phyloP scores from a whole-genome alignment of 352 stramenopile species.

The Globisporangium paddicum region DNA sequence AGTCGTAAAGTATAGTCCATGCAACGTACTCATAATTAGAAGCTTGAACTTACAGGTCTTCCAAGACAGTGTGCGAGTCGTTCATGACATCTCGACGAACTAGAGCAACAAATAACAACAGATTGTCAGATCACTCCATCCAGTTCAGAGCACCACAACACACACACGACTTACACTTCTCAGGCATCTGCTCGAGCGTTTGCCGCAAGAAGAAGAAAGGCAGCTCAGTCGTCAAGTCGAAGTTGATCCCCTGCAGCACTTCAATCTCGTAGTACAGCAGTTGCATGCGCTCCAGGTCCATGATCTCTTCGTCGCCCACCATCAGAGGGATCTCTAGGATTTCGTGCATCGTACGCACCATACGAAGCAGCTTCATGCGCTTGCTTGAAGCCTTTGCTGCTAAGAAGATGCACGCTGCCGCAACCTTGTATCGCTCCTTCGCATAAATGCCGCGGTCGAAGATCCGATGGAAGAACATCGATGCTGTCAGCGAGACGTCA shows the following conservation, averaged over 20 bases:
- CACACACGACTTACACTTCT: constrained; percentile 46
- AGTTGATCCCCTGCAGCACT: constrained; percentile 77
- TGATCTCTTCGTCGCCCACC: constrained; percentile 71
- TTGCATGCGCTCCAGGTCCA: constrained; percentile 83
- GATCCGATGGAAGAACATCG: constrained; percentile 75
- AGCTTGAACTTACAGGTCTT: constrained; percentile 51
- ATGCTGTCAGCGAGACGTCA: constrained; percentile 69
- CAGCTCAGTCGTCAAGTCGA: constrained; percentile 75
- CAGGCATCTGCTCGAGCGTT: constrained; percentile 62
- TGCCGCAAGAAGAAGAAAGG: constrained; percentile 67
- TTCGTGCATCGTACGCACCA: constrained; percentile 84
- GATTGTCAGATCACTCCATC: constrained; percentile 3
- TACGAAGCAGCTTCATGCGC: constrained; percentile 83
- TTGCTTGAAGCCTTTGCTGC: constrained; percentile 81
- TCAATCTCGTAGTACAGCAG: constrained; percentile 84
- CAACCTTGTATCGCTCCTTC: constrained; percentile 76
- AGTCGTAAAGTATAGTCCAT: not conserved
- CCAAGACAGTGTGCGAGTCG: constrained; percentile 46
- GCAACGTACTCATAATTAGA: not conserved
- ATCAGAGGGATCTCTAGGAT: constrained; percentile 71
- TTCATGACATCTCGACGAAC: constrained; percentile 44
- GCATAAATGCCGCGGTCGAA: constrained; percentile 82
- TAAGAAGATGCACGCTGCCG: constrained; percentile 76
- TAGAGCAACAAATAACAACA: constrained; percentile 15
- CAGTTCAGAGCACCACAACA: not conserved